Evolutionary conservation across 1,284 basidiomycete genomes (phyloP).

Genomic region (Agaricales sp.): DNA sequence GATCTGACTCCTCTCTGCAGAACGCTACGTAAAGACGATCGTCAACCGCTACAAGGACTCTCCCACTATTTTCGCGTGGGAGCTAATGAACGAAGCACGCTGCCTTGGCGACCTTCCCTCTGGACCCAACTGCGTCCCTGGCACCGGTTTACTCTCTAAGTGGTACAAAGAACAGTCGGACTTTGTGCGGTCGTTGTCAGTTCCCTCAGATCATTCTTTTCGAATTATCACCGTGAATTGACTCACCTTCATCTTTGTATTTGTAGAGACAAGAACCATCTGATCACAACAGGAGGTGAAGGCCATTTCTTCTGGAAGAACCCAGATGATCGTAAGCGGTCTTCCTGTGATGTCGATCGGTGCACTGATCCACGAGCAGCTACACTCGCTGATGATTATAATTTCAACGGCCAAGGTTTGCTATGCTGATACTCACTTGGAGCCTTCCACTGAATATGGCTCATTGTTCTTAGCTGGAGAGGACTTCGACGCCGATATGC

Average conservation of each 20-base stretch:
- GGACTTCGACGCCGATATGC: conserved; percentile 40
- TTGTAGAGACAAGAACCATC: conserved; percentile 38
- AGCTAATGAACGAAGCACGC: conserved; percentile 48
- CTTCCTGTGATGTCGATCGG: not conserved
- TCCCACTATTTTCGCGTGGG: conserved; percentile 45
- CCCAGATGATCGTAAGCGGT: conserved; percentile 27
- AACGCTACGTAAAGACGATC: conserved; percentile 41
- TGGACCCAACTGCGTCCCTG: conserved; percentile 36
- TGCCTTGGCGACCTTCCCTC: conserved; percentile 39
- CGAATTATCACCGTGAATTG: not conserved
- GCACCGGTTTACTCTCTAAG: conserved; percentile 31
- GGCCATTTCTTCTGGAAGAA: conserved; percentile 44
- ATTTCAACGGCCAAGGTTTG: conserved; percentile 45
- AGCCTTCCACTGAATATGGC: not conserved
- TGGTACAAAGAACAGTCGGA: conserved; percentile 44
- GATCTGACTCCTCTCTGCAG: conserved; percentile 17
- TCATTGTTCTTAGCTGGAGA: conserved; percentile 31
- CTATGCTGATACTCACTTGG: not conserved
- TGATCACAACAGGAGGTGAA: conserved; percentile 50
- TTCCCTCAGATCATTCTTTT: conserved; percentile 6
- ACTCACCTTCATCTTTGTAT: not conserved
- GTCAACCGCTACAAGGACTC: conserved; percentile 46
- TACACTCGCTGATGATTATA: conserved; percentile 36
- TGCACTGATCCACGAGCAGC: conserved; percentile 18
- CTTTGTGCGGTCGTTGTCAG: conserved; percentile 40